phyloP scores from a whole-genome alignment of 139 green algal genomes.

The Chlorella sorokiniana region DNA sequence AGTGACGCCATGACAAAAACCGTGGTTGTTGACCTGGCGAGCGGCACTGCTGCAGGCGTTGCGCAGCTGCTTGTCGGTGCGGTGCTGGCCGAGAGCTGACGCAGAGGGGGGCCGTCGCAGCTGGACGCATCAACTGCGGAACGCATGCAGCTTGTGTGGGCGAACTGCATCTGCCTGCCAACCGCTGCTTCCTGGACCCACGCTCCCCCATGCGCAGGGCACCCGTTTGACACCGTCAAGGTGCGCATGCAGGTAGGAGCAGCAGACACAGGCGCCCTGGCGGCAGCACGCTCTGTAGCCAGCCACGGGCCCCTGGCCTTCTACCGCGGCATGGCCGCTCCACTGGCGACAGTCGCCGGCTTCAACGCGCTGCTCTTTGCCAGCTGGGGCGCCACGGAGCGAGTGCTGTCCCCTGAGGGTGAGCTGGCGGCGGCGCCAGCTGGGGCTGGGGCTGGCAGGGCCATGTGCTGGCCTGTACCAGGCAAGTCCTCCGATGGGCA shows the following conservation, averaged over 20 bases:
- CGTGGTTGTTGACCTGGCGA: slow-evolving; percentile 1
- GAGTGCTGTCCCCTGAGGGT: slow-evolving; percentile 63
- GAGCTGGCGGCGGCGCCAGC: background rate
- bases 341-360: slow-evolving; percentile 78
- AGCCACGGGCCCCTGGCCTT: slow-evolving; percentile 63
- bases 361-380: slow-evolving; percentile 85
- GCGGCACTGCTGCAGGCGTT: slow-evolving; percentile 19
- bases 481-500: too few relatives aligned
- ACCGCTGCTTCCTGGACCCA: too few relatives aligned
- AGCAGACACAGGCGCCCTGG: background rate
- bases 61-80: slow-evolving; percentile 25
- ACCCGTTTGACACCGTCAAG: slow-evolving; percentile 77
- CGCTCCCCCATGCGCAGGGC: slow-evolving; percentile 4
- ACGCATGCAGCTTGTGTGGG: too few relatives aligned
- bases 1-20: too few relatives aligned
- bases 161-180: background rate
- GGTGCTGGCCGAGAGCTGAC: too few relatives aligned
- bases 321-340: slow-evolving; percentile 77
- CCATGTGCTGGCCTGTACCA: too few relatives aligned
- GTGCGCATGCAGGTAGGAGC: slow-evolving; percentile 18
- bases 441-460: too few relatives aligned
- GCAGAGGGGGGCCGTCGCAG: background rate
- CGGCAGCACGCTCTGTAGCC: slow-evolving; percentile 44
- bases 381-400: slow-evolving; percentile 66
- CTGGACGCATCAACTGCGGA: too few relatives aligned